Evolutionary conservation across 768 basidiomycete species (phyloP).

Genomic region (Tricholoma terreum): DNA sequence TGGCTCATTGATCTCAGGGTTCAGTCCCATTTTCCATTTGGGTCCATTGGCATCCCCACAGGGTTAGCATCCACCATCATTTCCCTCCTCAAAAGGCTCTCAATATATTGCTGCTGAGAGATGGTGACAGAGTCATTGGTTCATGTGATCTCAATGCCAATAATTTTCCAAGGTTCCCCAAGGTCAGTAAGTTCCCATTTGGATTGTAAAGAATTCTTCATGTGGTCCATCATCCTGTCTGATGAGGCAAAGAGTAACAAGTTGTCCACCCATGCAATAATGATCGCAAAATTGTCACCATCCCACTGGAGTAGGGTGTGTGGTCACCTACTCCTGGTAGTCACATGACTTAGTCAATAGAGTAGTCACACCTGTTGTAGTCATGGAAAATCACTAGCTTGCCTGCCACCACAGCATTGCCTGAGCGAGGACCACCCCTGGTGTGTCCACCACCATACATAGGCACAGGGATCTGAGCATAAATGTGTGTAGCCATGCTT

Average conservation of each 20-base stretch:
- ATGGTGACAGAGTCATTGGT: neutral
- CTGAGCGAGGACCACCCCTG: no score
- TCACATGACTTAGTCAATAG: no score
- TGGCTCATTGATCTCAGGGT: neutral
- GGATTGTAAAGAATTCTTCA: neutral
- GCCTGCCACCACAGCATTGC: no score
- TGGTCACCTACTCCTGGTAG: no score
- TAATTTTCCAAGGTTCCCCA: no score
- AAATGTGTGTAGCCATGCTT: slow-evolving; percentile 15
- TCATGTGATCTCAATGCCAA: neutral
- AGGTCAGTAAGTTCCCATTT: neutral
- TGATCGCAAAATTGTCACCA: slow-evolving; percentile 7
- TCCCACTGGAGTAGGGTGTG: no score
- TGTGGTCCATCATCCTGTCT: neutral
- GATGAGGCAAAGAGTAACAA: slow-evolving; percentile 14
- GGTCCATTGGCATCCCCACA: neutral
- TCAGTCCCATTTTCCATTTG: neutral
- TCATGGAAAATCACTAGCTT: no score
- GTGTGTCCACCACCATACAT: no score
- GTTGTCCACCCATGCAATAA: slow-evolving; percentile 30
- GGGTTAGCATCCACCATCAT: neutral
- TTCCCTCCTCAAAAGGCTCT: neutral
- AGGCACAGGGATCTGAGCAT: slow-evolving; percentile 3
- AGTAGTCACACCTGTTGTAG: no score
- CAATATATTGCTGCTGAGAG: neutral